phyloP scores from a whole-genome alignment of 2,329 filamentous ascomycete genomes.

The Venturia oleaginea region DNA sequence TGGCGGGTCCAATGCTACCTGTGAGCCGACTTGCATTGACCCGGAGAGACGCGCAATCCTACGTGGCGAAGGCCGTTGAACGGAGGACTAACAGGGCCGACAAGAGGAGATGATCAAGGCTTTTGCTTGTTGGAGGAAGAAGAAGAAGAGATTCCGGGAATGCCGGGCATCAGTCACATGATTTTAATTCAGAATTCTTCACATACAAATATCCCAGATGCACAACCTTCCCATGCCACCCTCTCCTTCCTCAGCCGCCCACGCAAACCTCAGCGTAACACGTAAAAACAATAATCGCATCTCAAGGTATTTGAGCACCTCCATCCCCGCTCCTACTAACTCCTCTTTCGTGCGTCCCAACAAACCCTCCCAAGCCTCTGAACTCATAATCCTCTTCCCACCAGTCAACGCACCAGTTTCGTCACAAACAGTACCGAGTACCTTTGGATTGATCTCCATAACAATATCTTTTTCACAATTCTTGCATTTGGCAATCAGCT shows the following conservation, averaged over 20 bases:
- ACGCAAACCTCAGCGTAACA: slow-evolving; percentile 47
- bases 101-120: not conserved
- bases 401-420: slow-evolving; percentile 46
- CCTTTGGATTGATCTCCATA: slow-evolving; percentile 34
- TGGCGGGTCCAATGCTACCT: not conserved
- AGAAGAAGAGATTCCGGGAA: not conserved
- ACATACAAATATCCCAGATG: slow-evolving; percentile 25
- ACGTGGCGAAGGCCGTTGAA: not conserved
- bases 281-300: slow-evolving; percentile 43
- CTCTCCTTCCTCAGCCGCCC: slow-evolving; percentile 31
- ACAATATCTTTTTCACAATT: slow-evolving; percentile 30
- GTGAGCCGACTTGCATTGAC: not conserved
- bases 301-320: slow-evolving; percentile 41
- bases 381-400: slow-evolving; percentile 46
- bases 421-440: slow-evolving; percentile 38
- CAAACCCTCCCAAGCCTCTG: slow-evolving; percentile 44
- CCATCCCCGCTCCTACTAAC: slow-evolving; percentile 31
- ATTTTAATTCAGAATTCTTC: slow-evolving; percentile 55
- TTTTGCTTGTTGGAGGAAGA: not conserved
- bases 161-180: slow-evolving; percentile 23
- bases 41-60: not conserved
- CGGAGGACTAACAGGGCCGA: not conserved
- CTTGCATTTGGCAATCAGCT: slow-evolving; percentile 28
- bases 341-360: slow-evolving; percentile 37
- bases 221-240: slow-evolving; percentile 20